phyloP scores from a whole-genome alignment of 176 grass and related monocot genomes.

The Triticum aestivum region DNA sequence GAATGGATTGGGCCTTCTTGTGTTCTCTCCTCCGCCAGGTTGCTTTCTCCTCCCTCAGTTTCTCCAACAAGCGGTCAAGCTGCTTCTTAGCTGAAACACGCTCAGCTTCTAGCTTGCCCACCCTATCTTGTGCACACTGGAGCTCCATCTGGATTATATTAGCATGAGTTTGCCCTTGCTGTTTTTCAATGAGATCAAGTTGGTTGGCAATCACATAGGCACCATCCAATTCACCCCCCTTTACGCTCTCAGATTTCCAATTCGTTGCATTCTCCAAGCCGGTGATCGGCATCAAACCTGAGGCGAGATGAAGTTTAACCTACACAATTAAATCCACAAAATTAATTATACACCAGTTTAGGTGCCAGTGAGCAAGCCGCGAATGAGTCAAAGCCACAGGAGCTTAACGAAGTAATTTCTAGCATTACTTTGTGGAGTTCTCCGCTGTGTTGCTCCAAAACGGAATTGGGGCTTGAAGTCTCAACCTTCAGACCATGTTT shows the following conservation, averaged over 20 bases:
- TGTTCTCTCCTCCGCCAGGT: slow-evolving; percentile 87
- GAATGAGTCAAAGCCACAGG: too few species aligned
- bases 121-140: slow-evolving; percentile 49
- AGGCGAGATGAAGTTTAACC: slow-evolving; percentile 34
- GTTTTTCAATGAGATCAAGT: slow-evolving; percentile 61
- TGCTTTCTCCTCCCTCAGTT: slow-evolving; percentile 76
- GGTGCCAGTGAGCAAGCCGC: background rate
- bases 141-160: slow-evolving; percentile 66
- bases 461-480: slow-evolving; percentile 74
- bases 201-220: slow-evolving; percentile 48
- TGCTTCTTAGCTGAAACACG: slow-evolving; percentile 79
- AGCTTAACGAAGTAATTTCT: slow-evolving; percentile 9
- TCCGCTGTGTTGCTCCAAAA: slow-evolving; percentile 58
- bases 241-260: slow-evolving; percentile 56
- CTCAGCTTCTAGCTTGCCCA: slow-evolving; percentile 65
- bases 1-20: slow-evolving; percentile 66
- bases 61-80: slow-evolving; percentile 73
- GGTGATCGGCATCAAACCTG: slow-evolving; percentile 29
- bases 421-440: slow-evolving; percentile 66
- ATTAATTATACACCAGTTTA: slow-evolving; percentile 16
- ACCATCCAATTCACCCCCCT: slow-evolving; percentile 47
- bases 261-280: slow-evolving; percentile 70
- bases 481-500: slow-evolving; percentile 46
- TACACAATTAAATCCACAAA: slow-evolving; percentile 21
- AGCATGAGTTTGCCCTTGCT: slow-evolving; percentile 40